Conservation (phyloP, 2,329 filamentous ascomycete genomes). For the Cercospora zeina region DNA sequence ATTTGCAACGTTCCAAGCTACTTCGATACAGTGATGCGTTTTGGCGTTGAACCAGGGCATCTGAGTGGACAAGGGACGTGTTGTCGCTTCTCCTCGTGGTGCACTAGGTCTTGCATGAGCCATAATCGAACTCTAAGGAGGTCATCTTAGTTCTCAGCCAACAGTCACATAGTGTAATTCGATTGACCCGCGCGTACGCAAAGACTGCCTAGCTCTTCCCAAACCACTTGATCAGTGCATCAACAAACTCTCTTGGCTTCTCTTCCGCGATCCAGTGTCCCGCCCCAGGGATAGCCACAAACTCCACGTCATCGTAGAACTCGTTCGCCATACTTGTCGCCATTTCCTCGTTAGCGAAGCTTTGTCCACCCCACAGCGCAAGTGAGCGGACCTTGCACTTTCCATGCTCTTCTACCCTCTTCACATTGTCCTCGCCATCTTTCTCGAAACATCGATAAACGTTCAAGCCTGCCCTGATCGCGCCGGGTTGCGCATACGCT, state of each 20-base stretch:
- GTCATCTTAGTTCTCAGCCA: not conserved
- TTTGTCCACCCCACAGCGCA: constrained; percentile 38
- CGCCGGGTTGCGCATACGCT: constrained; percentile 41
- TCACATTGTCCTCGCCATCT: constrained; percentile 33
- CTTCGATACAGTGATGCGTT: not conserved
- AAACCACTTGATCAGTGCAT: constrained; percentile 38
- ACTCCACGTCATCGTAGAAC: constrained; percentile 38
- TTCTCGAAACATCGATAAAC: constrained; percentile 42
- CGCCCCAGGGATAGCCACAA: constrained; percentile 33
- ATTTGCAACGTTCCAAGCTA: too few relatives aligned
- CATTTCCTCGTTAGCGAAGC: constrained; percentile 38
- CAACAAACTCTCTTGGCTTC: constrained; percentile 44
- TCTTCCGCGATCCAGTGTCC: constrained; percentile 46
- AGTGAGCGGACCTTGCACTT: constrained; percentile 36
- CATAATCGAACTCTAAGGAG: too few relatives aligned
- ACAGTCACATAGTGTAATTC: not conserved
- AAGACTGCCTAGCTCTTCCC: constrained; percentile 19
- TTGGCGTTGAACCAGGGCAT: not conserved
- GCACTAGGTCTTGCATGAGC: not conserved
- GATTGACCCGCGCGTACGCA: not conserved
- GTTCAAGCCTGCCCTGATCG: constrained; percentile 38
- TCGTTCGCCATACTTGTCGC: constrained; percentile 32
- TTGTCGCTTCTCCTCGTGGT: too few relatives aligned
- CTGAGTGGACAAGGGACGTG: too few relatives aligned
- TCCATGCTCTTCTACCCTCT: constrained; percentile 21